A percentile compares a stretch with the other conserved stretches of the same genome.
These are phyloP conservation scores for Tylopilus rubrobrunneus DNA, from an alignment of 768 basidiomycete species.

Conservation along the genomic window DNA sequence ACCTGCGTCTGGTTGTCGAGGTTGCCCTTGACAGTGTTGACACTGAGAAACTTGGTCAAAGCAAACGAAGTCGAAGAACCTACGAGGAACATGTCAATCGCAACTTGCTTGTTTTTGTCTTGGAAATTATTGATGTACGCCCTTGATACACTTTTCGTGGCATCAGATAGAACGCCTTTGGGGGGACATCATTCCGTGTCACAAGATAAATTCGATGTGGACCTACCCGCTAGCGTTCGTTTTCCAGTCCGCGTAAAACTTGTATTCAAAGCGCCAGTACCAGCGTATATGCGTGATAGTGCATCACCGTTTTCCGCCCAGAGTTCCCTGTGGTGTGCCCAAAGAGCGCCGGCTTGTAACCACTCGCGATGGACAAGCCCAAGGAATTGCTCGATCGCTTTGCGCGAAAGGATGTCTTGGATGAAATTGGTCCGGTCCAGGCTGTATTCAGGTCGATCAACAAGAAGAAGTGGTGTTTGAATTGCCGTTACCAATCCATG, in stretches of 20 bases:
- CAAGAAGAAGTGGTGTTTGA: not conserved
- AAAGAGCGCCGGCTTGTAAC: slow-evolving; percentile 63
- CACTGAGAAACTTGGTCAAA: slow-evolving; percentile 5
- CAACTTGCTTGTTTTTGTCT: slow-evolving; percentile 88
- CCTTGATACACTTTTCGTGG: slow-evolving; percentile 92
- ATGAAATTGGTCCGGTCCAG: slow-evolving; percentile 97
- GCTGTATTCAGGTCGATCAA: slow-evolving; percentile 38
- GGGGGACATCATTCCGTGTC: slow-evolving; percentile 4
- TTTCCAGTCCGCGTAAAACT: slow-evolving; percentile 95
- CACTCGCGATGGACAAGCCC: slow-evolving; percentile 74
- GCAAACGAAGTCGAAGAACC: slow-evolving; percentile 21
- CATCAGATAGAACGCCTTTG: slow-evolving; percentile 86
- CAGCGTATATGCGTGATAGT: slow-evolving; percentile 90
- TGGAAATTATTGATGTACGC: slow-evolving; percentile 99
- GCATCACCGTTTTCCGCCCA: slow-evolving; percentile 99
- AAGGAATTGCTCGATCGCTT: slow-evolving; percentile 79
- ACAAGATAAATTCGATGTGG: not conserved
- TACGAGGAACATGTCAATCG: slow-evolving; percentile 95
- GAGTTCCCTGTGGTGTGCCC: slow-evolving; percentile 85
- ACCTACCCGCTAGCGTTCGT: slow-evolving; percentile 78
- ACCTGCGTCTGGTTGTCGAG: slow-evolving; percentile 82
- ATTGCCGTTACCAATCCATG: slow-evolving; percentile 72
- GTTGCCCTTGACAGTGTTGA: slow-evolving; percentile 90
- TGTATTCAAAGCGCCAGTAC: slow-evolving; percentile 90
- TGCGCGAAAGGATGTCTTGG: slow-evolving; percentile 88